Evolutionary conservation across 305 asterid genomes (phyloP).

Genomic region (Solanum hybrid): DNA sequence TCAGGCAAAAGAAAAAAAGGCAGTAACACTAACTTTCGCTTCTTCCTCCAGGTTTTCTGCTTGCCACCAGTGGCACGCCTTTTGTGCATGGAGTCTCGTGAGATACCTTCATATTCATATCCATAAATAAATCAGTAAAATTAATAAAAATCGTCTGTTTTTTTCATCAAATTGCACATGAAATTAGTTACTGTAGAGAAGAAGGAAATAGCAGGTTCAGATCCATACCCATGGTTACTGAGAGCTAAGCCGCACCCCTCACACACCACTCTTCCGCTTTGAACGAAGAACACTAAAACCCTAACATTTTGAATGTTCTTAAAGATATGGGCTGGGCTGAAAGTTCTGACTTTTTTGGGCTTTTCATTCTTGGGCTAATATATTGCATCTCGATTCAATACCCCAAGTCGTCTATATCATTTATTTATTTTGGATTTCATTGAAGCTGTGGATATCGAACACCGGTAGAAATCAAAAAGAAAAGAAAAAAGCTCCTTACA

Average conservation of each 20-base stretch:
- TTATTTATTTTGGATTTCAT: background rate
- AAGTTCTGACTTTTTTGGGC: background rate
- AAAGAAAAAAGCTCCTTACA: too few species aligned
- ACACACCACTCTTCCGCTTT: background rate
- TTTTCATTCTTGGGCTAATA: background rate
- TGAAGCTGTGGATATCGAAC: too few species aligned
- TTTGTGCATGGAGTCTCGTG: constrained; percentile 58
- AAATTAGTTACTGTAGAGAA: background rate
- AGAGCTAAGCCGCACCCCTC: background rate
- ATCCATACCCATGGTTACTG: constrained; percentile 6
- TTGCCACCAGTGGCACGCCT: constrained; percentile 58
- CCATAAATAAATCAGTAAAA: background rate
- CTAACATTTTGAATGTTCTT: background rate
- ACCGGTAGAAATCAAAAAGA: too few species aligned
- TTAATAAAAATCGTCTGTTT: background rate
- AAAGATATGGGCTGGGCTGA: background rate
- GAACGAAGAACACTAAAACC: background rate
- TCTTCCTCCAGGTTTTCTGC: constrained; percentile 60
- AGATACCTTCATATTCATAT: constrained; percentile 24
- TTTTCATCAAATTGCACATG: background rate
- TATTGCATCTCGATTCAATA: background rate
- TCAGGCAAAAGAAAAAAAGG: background rate
- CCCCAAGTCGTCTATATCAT: background rate
- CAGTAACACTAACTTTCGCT: constrained; percentile 29
- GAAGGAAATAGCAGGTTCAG: background rate